A percentile compares a stretch with the other conserved stretches of the same genome.
phyloP scores from a whole-genome alignment of 441 rosid genomes.

The Manihot esculenta region DNA sequence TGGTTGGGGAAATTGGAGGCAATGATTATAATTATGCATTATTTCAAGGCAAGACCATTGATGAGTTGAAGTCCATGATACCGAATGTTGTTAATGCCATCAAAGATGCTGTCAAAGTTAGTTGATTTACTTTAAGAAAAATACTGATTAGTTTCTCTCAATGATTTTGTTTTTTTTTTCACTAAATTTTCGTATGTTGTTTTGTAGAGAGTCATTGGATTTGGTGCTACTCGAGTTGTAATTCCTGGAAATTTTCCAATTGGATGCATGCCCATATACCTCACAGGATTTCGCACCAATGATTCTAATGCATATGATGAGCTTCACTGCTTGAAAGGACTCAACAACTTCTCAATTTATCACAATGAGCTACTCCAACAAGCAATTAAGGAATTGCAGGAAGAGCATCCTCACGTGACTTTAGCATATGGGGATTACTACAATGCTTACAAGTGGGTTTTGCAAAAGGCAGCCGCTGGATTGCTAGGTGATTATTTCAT shows the following conservation, averaged over 20 bases:
- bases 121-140: no score
- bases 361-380: slow-evolving; percentile 18
- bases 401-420: not conserved
- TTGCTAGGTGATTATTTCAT: no score
- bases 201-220: not conserved
- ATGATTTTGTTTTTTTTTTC: no score
- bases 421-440: slow-evolving; percentile 11
- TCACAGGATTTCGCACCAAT: not conserved
- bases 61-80: slow-evolving; percentile 30
- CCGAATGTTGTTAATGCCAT: slow-evolving; percentile 36
- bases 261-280: slow-evolving; percentile 12
- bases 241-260: slow-evolving; percentile 12
- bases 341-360: not conserved
- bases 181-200: no score
- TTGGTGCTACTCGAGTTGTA: slow-evolving; percentile 1
- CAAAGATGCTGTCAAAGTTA: not conserved
- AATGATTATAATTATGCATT: slow-evolving; percentile 45
- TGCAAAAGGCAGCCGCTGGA: not conserved
- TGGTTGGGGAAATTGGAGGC: slow-evolving; percentile 53
- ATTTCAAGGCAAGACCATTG: slow-evolving; percentile 24
- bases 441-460: not conserved
- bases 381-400: not conserved
- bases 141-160: no score
- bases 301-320: no score
- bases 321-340: slow-evolving; percentile 7